phyloP scores from a whole-genome alignment of 352 stramenopile genomes.

The Elongisporangium undulatum region DNA sequence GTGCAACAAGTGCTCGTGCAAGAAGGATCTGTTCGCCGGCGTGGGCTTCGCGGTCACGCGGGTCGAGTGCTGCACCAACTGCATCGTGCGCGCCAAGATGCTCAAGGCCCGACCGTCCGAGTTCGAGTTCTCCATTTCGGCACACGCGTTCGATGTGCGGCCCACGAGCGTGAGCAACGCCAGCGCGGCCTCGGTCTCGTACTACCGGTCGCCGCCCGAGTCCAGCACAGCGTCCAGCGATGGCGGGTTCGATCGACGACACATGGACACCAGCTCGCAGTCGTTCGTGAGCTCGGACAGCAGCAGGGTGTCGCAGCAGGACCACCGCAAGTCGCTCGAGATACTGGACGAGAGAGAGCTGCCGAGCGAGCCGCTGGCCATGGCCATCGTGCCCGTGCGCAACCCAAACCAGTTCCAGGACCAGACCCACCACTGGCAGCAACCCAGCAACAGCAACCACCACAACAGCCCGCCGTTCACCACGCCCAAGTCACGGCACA shows the following conservation, averaged over 20 bases:
- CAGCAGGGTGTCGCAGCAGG: background rate
- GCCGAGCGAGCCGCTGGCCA: background rate
- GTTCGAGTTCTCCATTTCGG: background rate
- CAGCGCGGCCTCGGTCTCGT: background rate
- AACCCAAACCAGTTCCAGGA: background rate
- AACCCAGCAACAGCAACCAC: background rate
- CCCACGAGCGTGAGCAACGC: background rate
- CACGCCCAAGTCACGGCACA: background rate
- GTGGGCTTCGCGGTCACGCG: conserved; percentile 11
- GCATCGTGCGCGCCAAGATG: conserved; percentile 29
- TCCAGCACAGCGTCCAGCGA: background rate
- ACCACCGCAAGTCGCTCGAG: background rate
- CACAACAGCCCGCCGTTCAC: background rate
- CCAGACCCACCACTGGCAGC: background rate
- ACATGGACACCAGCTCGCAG: background rate
- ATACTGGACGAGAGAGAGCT: background rate
- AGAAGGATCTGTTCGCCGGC: conserved; percentile 24
- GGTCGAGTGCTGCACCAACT: conserved; percentile 32
- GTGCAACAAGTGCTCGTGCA: conserved; percentile 38
- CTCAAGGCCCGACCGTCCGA: conserved; percentile 3
- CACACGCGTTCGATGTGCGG: background rate
- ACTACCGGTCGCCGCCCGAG: background rate
- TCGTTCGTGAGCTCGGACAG: background rate
- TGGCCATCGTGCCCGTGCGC: background rate
- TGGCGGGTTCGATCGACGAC: background rate